Evolutionary conservation across 345 rosid species (phyloP), one percentile per base, ranked within the genome.

Genomic region (Rhizophora mangle): DNA sequence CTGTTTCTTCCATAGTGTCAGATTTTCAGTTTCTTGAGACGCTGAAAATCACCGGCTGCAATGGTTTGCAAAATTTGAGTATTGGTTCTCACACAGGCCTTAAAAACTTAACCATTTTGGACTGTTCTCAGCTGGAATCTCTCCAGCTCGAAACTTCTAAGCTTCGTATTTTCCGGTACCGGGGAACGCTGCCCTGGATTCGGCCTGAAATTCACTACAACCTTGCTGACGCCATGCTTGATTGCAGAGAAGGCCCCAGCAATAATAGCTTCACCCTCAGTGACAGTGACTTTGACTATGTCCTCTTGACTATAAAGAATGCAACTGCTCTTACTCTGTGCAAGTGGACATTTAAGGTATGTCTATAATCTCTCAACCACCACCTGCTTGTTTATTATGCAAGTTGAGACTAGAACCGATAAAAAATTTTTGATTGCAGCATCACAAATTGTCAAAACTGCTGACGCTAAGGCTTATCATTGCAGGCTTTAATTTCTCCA

Each of bases 271-370:
- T 73, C 49, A 13, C 18, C 1, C 22, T 9, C 63, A 68, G 57
- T 66, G 68, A 65, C 39, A 21, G 39, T 53, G 80, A 76, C 6
- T 70, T 82, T 54, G 85, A 71, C 63, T 77, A 78, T n/a, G 76
- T 85, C 61, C 63, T 82, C 55, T 61, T 88, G 21, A 82, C 86
- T 8, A 74, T 86, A 60, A 88, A 88, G 80, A 88, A 88, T 57
- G 77, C 85, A 8, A 72, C 78, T 63, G 58, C 77, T 61, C 85
- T 86, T 7, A 85, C 91, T 46, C 68, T 88, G 0, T 82, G 91
- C 29, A 81, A 76, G 76, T 88, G 94, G 94, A 80, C 70, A 70
- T 88, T 80, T 29, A 69, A 85, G 91, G 94, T 86, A 83, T 43
- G 18, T 43, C 19, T 43, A 2, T 43, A 43, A 3, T 11, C 4